phyloP scores from a whole-genome alignment of 352 stramenopile genomes.

The Pythium rhizo-oryzae region DNA sequence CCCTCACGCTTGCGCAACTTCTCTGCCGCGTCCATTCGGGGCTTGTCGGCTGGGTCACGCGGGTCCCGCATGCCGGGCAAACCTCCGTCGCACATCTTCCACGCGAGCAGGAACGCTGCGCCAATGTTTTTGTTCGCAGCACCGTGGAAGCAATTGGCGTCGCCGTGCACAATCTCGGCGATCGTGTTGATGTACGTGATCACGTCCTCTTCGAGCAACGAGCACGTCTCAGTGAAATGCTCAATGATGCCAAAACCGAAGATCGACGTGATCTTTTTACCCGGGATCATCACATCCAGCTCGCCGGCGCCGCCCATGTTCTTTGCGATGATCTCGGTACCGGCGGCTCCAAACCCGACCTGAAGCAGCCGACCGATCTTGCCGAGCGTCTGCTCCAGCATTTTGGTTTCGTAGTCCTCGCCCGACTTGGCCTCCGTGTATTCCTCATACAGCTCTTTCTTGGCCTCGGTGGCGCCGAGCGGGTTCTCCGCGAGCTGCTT shows the following conservation, averaged over 20 bases:
- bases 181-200: slow-evolving; percentile 99
- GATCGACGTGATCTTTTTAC: slow-evolving; percentile 96
- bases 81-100: slow-evolving; percentile 94
- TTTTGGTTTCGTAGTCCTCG: slow-evolving; percentile 95
- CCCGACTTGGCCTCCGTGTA: slow-evolving; percentile 52
- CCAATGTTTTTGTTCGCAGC: slow-evolving; percentile 98
- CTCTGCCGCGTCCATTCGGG: slow-evolving; percentile 63
- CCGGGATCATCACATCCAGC: slow-evolving; percentile 97
- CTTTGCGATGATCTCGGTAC: slow-evolving; percentile 97
- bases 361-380: slow-evolving; percentile 95
- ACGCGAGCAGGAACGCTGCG: slow-evolving; percentile 94
- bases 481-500: slow-evolving; percentile 72
- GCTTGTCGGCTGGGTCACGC: slow-evolving; percentile 72
- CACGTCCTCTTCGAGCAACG: slow-evolving; percentile 93
- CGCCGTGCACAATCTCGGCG: slow-evolving; percentile 94
- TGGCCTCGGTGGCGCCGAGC: slow-evolving; percentile 66
- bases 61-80: slow-evolving; percentile 85
- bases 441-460: slow-evolving; percentile 74
- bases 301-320: slow-evolving; percentile 94
- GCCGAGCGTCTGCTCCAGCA: slow-evolving; percentile 95
- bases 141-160: slow-evolving; percentile 93
- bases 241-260: slow-evolving; percentile 97
- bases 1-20: slow-evolving; percentile 62
- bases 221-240: slow-evolving; percentile 95
- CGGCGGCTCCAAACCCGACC: slow-evolving; percentile 97